Evolutionary conservation across 495 filamentous ascomycete genomes (phyloP), one percentile per base, ranked within the genome.

Genomic region (Trichoderma erinaceum): DNA sequence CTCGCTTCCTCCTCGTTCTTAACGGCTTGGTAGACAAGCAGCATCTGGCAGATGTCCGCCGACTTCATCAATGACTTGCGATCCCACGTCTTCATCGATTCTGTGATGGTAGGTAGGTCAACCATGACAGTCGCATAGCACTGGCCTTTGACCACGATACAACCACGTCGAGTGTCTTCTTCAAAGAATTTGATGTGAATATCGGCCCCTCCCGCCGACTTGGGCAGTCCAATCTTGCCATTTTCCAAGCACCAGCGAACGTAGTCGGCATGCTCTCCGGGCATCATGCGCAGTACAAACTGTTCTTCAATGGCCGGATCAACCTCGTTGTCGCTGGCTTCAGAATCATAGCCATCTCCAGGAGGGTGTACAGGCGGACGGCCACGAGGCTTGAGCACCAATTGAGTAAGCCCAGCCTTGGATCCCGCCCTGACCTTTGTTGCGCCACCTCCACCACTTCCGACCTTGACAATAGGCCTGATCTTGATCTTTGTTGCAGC

Each of bases 21-120:
- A 29, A 96, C 87, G 41, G 74, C 80, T 3, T 90, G 90, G 67
- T 93, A 83, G 0, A 97, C 90, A 41, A 96, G 78, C 3, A 98
- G 82, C 91, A 99, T 97, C 81, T 99, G 96, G 69, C 89, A 95
- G 10, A 99, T 87, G 78, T 99, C 96, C 4, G 91, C 91, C 4
- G 89, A 90, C 78, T 99, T 99, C 81, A 92, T 93, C 86, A 93
- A 95, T 27, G 88, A 85, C 69, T 89, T 91, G 74, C 88, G 89
- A 73, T 98, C 95, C 89, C 95, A 97, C 66, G 89, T 93, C 79
- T 99, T 99, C 88, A 96, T 96, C 11, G 88, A 90, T 77, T 99
- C 95, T 2, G 96, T 87, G 68, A 99, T 89, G 70, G 89, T 94
- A 0, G 95, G 95, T 13, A 99, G 80, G 69, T 98, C 94, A 7